A percentile compares a stretch with the other conserved stretches of the same genome.
Evolutionary conservation across 129 eudicot species (phyloP).

Genomic region (Ambrosia trifida): DNA sequence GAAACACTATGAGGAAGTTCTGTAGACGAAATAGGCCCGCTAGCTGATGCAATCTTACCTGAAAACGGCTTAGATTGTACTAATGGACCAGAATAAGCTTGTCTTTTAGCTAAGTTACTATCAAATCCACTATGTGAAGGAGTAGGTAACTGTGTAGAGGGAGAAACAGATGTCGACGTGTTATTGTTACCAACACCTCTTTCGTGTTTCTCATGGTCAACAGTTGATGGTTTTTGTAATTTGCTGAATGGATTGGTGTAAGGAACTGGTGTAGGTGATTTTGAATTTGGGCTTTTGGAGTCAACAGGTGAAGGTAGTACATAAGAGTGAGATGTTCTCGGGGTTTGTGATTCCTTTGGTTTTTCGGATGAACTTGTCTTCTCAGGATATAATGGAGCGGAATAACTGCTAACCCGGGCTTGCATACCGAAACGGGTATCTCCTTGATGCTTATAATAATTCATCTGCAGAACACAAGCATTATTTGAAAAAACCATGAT

Average conservation of each 20-base stretch:
- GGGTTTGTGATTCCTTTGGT: conserved; percentile 45
- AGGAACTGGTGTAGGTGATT: conserved; percentile 35
- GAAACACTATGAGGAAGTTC: conserved; percentile 58
- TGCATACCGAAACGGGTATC: conserved; percentile 37
- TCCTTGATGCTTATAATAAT: conserved; percentile 37
- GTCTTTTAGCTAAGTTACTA: conserved; percentile 53
- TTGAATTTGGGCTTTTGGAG: conserved; percentile 48
- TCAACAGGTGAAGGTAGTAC: conserved; percentile 80
- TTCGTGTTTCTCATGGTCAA: conserved; percentile 46
- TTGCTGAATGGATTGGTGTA: conserved; percentile 49
- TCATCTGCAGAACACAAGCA: conserved; percentile 35
- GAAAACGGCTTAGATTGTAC: conserved; percentile 53
- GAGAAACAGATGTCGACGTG: conserved; percentile 23
- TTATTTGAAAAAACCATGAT: not conserved
- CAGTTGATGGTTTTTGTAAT: conserved; percentile 48
- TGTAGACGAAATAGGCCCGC: conserved; percentile 49
- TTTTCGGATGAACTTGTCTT: conserved; percentile 59
- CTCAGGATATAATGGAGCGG: conserved; percentile 75
- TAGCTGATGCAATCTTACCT: conserved; percentile 42
- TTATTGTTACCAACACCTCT: conserved; percentile 41
- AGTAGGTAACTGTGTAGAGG: conserved; percentile 56
- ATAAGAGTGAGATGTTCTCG: conserved; percentile 49
- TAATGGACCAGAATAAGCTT: conserved; percentile 74
- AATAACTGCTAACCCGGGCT: conserved; percentile 52
- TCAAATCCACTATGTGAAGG: conserved; percentile 49